A percentile compares a stretch with the other conserved stretches of the same genome.
phyloP scores from a whole-genome alignment of 2,329 filamentous ascomycete species.

The Exophiala viscosa region DNA sequence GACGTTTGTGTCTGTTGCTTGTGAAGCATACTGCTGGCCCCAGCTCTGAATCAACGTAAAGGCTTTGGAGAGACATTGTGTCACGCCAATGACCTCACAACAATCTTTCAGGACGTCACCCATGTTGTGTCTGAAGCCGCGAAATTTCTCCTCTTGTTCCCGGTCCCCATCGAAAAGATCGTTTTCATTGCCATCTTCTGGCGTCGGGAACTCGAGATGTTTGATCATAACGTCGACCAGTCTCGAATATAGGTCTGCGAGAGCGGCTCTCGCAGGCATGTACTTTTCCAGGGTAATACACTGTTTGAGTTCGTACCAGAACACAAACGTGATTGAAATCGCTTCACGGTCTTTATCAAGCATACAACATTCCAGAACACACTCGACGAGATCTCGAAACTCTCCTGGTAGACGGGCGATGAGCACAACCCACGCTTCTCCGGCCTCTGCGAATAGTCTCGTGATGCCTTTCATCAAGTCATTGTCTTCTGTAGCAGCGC shows the following conservation, averaged over 20 bases:
- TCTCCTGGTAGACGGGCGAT: conserved; percentile 78
- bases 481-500: conserved; percentile 74
- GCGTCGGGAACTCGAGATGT: conserved; percentile 80
- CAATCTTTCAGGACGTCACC: conserved; percentile 96
- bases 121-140: conserved; percentile 95
- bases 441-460: conserved; percentile 85
- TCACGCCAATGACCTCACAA: conserved; percentile 91
- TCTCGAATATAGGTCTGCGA: conserved; percentile 78
- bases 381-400: conserved; percentile 82
- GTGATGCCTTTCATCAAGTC: conserved; percentile 87
- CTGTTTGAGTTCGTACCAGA: conserved; percentile 98
- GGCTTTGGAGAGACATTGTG: conserved; percentile 85
- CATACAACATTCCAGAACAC: conserved; percentile 85
- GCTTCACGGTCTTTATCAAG: conserved; percentile 86
- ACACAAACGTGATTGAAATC: conserved; percentile 88
- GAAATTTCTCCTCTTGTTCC: conserved; percentile 93
- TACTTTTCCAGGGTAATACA: conserved; percentile 90
- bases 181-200: conserved; percentile 67
- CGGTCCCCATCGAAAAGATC: conserved; percentile 95
- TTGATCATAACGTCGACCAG: conserved; percentile 90
- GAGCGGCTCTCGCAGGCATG: conserved; percentile 70
- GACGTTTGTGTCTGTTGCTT: conserved; percentile 69
- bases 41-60: conserved; percentile 81
- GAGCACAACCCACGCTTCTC: conserved; percentile 88
- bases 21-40: conserved; percentile 76